Evolutionary conservation across 2,329 filamentous ascomycete genomes (phyloP), one percentile per base, ranked within the genome.

Genomic region (Periglandula ipomoeae): DNA sequence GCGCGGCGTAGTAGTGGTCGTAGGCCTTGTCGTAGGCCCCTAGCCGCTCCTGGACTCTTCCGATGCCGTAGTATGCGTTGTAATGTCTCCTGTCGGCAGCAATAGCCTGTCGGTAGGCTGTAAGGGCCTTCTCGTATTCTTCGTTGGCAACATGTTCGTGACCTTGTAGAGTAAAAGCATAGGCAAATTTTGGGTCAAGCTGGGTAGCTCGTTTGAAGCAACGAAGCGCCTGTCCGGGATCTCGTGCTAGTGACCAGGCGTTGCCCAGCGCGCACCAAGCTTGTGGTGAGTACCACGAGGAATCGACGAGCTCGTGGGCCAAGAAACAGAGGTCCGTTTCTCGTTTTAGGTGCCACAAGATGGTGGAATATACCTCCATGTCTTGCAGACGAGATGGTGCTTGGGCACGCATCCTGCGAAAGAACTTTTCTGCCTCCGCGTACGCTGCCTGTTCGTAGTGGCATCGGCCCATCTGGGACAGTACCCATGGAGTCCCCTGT

Each of bases 321-420:
- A 98, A 75, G 66, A 93, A 95, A 1, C 91, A 90, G 20, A 98
- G 75, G 52, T 96, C 88, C 0, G 89, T 87, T 61, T 96, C 91
- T 54, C 87, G 84, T 66, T 95, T 95, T 53, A 96, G 71, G 65
- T 96, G 90, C 93, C 94, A 98, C n/a, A 98, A 76, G n/a, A 95
- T 85, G 1, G 93, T 98, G 13, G 91, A 97, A 68, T 95, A 98
- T 32, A 97, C 84, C 63, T 98, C 93, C 90, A 97, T 96, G 61
- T 96, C 90, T 61, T 95, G 86, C 40, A 94, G 75, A 4, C 88
- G 82, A 1, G 87, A 87, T 1, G 91, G 91, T 11, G 87, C 84
- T 56, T 93, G 75, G 27, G 84, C 79, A 45, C 89, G 83, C 55
- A 98, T 79, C 49, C 83, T 82, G 50, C 82, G 76, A 65, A 95